Conservation (phyloP, 768 basidiomycete species). For the Mycena olivaceomarginata region DNA sequence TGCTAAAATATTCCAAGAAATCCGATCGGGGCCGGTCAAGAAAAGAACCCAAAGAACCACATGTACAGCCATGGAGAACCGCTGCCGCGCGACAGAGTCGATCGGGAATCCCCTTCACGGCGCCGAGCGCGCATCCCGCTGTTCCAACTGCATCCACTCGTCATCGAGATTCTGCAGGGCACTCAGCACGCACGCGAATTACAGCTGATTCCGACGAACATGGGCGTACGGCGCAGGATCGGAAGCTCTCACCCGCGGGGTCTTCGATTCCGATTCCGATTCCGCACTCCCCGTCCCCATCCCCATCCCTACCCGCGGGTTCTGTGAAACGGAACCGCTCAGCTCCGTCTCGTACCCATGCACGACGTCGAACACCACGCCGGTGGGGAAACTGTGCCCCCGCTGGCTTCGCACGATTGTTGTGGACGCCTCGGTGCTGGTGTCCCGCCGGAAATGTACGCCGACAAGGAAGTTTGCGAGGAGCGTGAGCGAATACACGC, state of each 20-base stretch:
- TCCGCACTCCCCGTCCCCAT: too few relatives aligned
- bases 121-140: background rate
- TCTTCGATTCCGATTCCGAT: too few relatives aligned
- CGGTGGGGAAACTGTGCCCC: background rate
- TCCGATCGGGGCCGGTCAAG: background rate
- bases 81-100: background rate
- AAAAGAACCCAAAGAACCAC: too few relatives aligned
- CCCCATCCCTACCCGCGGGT: background rate
- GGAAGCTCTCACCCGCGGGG: background rate
- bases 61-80: too few relatives aligned
- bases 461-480: conserved; percentile 32
- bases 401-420: background rate
- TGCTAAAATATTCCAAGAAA: background rate
- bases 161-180: conserved; percentile 5
- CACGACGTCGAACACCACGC: conserved; percentile 10
- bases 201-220: background rate
- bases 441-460: conserved; percentile 18
- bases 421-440: background rate
- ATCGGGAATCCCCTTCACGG: background rate
- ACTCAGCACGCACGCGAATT: background rate
- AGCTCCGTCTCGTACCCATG: conserved; percentile 16
- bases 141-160: conserved; percentile 14
- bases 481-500: conserved; percentile 21
- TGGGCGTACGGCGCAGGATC: background rate
- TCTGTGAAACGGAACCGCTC: background rate